These are phyloP conservation scores for Panicum hallii DNA, from an alignment of 202 grass and related monocot species.

Conservation along the genomic window DNA sequence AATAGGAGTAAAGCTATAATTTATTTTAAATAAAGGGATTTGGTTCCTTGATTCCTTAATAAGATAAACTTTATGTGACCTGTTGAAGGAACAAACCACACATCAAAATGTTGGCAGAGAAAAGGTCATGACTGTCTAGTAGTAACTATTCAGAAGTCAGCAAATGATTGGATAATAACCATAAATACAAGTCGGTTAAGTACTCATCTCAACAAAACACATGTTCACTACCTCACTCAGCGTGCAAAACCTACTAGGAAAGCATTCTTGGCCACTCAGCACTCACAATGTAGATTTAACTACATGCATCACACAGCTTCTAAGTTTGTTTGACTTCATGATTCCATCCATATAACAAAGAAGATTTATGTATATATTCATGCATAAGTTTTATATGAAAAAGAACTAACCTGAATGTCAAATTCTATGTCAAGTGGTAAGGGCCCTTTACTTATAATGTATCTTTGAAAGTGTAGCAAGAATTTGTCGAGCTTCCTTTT, in stretches of 20 bases:
- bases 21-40: not conserved
- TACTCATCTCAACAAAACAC: not conserved
- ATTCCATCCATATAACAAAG: slow-evolving; percentile 8
- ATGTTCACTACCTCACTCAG: not conserved
- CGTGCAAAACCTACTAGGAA: not conserved
- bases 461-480: slow-evolving; percentile 99
- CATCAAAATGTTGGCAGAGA: too few species aligned
- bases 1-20: not conserved
- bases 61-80: not conserved
- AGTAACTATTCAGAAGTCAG: too few species aligned
- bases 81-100: not conserved
- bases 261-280: slow-evolving; percentile 26
- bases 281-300: too few species aligned
- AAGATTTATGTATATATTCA: slow-evolving; percentile 10
- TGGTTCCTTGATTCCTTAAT: not conserved
- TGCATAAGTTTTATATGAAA: slow-evolving; percentile 31
- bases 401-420: slow-evolving; percentile 91
- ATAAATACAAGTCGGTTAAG: not conserved
- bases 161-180: too few species aligned
- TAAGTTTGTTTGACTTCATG: slow-evolving; percentile 33
- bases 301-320: not conserved
- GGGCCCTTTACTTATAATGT: slow-evolving; percentile 91
- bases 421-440: slow-evolving; percentile 98
- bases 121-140: too few species aligned
- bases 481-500: slow-evolving; percentile 97